Percentiles rank a stretch among this genome's conserved stretches.
phyloP scores from a whole-genome alignment of 208 protist genomes.

The Novymonas esmeraldas region DNA sequence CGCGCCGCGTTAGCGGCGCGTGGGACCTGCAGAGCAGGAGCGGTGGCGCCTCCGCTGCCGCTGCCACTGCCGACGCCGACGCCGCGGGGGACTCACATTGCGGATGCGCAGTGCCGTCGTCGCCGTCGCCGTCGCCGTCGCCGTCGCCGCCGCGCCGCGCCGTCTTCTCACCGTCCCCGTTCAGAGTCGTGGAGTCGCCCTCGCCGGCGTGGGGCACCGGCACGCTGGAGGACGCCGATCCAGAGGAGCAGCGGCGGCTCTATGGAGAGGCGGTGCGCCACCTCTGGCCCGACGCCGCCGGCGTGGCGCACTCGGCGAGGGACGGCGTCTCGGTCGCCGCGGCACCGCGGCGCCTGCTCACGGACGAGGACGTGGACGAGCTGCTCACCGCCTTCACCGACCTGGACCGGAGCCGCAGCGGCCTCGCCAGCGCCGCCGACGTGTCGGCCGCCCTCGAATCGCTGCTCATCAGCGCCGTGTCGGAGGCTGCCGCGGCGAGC shows the following conservation, averaged over 20 bases:
- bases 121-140: background rate
- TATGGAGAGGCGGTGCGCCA: constrained; percentile 15
- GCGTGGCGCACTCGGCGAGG: background rate
- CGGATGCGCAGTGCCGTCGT: background rate
- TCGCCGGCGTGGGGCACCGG: background rate
- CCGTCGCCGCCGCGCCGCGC: background rate
- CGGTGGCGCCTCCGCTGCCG: too few relatives aligned
- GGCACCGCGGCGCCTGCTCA: constrained; percentile 14
- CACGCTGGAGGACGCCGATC: background rate
- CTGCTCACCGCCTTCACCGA: constrained; percentile 17
- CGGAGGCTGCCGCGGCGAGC: too few relatives aligned
- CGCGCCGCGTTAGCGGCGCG: constrained; percentile 11
- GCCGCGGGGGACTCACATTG: background rate
- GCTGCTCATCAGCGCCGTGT: constrained; percentile 4
- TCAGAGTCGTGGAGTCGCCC: constrained; percentile 15
- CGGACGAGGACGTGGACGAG: constrained; percentile 21
- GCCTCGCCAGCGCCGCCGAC: constrained; percentile 6
- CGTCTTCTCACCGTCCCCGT: constrained; percentile 20
- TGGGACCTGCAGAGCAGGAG: constrained; percentile 28
- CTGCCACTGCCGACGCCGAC: too few relatives aligned
- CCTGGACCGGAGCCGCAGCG: constrained; percentile 14
- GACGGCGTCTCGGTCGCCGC: too few relatives aligned
- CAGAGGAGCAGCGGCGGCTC: constrained; percentile 22
- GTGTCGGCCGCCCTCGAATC: constrained; percentile 18
- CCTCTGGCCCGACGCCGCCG: constrained; percentile 13